Evolutionary conservation across 2,329 filamentous ascomycete genomes (phyloP), one percentile per base, ranked within the genome.

Genomic region (Didymellaceae sp.): DNA sequence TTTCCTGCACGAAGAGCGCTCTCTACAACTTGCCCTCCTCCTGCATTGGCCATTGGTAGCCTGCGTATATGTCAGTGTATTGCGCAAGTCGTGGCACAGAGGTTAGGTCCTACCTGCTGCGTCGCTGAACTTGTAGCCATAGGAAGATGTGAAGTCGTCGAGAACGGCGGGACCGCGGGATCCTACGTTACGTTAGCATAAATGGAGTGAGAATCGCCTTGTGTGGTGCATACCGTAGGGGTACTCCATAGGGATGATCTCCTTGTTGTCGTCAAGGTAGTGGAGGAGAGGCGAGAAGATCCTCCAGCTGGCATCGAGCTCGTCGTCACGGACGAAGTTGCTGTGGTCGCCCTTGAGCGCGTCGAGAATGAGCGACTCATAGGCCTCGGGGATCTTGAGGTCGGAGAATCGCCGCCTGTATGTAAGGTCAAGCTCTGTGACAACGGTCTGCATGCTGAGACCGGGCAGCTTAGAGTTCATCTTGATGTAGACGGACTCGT

Each of bases 381-480:
- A 99, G 6, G 94, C 94, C 83, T 99, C 94, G 48, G 94, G 94
- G 62, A 99, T 99, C 85, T 99, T 99, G 51, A 99, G 85, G 77
- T 99, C 94, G 14, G 94, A 97, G 86, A 99, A 99, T 64, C 95
- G 89, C 76, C 94, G 88, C 73, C 95, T 87, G 82, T 99, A 99
- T 59, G 95, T 99, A 63, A 99, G 85, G 72, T 99, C 94, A 54
- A 99, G 89, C 80, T 99, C 94, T 54, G 94, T 99, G 65, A 97
- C 90, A 30, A 97, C 94, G 10, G 94, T 99, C 82, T 99, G 94
- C 92, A 97, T 99, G 81, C 91, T 97, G 68, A 99, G 82, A 67
- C 94, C 94, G 16, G 94, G 95, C 52, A 99, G 83, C 83, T 99
- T 99, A 22, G 93, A 97, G 87, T 99, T 99, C 94, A 99, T 99